Base-by-base conservation (phyloP, 257 asterid species). In the Jacaranda copaia region DNA sequence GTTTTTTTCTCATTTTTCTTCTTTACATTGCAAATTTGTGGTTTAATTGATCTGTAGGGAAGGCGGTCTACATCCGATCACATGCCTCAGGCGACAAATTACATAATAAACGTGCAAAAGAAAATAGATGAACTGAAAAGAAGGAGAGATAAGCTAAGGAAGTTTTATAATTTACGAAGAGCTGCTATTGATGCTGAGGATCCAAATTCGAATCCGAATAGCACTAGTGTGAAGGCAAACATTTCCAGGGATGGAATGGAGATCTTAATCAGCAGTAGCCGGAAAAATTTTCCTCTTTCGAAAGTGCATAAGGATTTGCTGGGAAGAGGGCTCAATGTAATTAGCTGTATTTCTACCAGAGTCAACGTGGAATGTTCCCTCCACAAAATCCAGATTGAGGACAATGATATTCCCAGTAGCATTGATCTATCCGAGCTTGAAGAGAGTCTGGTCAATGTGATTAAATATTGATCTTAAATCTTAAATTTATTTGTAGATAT, bases 1-100 rank as follows among this genome's bases (percentile, higher is more conserved):
- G 32, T 8, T 70, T 60, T 49, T 38, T 32, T 63, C 48, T 5
- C 18, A 25, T 60, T 35, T 25, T 32, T 6, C n/a, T 25, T 52
- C 5, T 25, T 25, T 25, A 5, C 46, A 5, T 55, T 16, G 8
- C 8, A 48, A 48, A 4, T 77, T 36, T 68, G 5, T 4, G 53
- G 32, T 3, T 4, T 39, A 0, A 7, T 68, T 74, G 8, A 48
- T 53, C 8, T 49, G 0, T 57, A 91, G 97, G 93, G 90, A 11
- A 91, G 84, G 71, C 79, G 87, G 6, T 78, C 91, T 0, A 81
- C 75, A 46, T 68, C 84, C 0, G 92, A 91, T 64, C 89, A 85
- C 18, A 73, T 87, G 77, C 73, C 84, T 4, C 84, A 81, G 63
- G 81, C 90, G 0, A 81, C 73, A 57, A 88, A 43, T 12, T 89